These are phyloP conservation scores for Punica granatum DNA, from an alignment of 345 rosid genomes.

Conservation along the genomic window DNA sequence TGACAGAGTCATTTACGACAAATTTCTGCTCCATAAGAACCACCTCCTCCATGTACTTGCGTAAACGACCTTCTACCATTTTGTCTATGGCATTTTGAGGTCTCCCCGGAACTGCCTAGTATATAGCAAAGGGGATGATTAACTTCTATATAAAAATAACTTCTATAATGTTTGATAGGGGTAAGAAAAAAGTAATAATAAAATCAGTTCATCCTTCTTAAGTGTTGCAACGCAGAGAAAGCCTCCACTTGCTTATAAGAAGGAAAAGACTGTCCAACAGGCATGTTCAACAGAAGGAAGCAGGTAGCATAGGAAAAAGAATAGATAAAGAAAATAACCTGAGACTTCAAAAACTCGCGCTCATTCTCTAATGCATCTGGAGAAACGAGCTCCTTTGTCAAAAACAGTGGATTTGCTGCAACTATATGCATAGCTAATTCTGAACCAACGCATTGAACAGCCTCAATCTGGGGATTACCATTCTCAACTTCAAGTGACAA, in stretches of 20 bases:
- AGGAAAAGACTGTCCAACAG: not conserved
- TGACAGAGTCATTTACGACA: conserved; percentile 59
- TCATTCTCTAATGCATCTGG: conserved; percentile 68
- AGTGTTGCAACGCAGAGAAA: not conserved
- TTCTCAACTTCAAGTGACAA: conserved; percentile 70
- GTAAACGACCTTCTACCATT: conserved; percentile 96
- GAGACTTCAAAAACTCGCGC: conserved; percentile 84
- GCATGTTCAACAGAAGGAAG: not conserved
- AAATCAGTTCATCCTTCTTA: not conserved
- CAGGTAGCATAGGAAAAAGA: not conserved
- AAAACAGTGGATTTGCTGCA: conserved; percentile 80
- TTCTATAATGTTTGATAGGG: not conserved
- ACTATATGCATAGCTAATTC: conserved; percentile 97
- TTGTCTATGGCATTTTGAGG: conserved; percentile 73
- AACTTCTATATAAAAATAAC: not conserved
- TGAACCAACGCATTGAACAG: conserved; percentile 63
- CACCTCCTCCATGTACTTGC: conserved; percentile 89
- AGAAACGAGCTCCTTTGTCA: conserved; percentile 65
- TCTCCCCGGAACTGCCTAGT: conserved; percentile 93
- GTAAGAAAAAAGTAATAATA: not conserved
- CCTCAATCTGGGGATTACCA: conserved; percentile 41
- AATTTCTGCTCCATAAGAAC: conserved; percentile 88
- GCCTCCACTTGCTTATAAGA: not conserved
- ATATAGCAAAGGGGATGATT: not conserved
- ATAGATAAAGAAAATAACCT: conserved; percentile 30